Percentiles rank a stretch among this genome's conserved stretches.
Conservation (phyloP, 768 basidiomycete species). For the Macrolepiota albuminosa region DNA sequence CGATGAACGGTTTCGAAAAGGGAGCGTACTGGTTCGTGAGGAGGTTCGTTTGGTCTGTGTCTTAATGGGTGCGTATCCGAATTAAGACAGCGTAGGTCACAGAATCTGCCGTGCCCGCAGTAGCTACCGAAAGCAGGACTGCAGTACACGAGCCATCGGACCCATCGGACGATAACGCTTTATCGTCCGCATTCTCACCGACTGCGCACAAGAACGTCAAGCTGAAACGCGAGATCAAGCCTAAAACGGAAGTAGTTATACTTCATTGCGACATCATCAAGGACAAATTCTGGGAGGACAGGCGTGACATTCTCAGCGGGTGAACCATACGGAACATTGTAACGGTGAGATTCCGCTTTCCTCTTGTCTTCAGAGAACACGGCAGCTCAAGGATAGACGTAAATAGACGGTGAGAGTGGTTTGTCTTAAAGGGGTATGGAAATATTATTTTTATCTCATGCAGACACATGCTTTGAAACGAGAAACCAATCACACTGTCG, state of each 20-base stretch:
- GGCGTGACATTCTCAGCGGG: constrained; percentile 47
- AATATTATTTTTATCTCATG: neutral
- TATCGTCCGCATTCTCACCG: constrained; percentile 2
- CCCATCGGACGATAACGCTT: neutral
- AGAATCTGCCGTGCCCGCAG: neutral
- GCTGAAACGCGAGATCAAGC: constrained; percentile 28
- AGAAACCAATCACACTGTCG: constrained; percentile 29
- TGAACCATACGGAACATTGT: constrained; percentile 16
- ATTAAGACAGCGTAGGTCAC: constrained; percentile 1
- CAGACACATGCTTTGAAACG: neutral
- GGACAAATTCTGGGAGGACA: constrained; percentile 71
- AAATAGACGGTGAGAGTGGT: neutral
- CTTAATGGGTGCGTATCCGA: neutral
- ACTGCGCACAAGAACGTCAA: constrained; percentile 12
- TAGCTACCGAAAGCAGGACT: neutral
- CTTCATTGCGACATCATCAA: constrained; percentile 83
- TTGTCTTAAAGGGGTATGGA: neutral
- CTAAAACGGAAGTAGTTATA: constrained; percentile 45
- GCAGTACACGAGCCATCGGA: neutral
- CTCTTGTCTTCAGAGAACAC: neutral
- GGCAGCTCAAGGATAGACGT: neutral
- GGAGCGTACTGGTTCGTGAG: constrained; percentile 75
- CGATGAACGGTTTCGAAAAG: constrained; percentile 72
- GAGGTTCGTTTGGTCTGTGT: constrained; percentile 31
- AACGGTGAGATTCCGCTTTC: neutral